phyloP scores from a whole-genome alignment of 2,329 filamentous ascomycete species.

The Fusarium subtropicale region DNA sequence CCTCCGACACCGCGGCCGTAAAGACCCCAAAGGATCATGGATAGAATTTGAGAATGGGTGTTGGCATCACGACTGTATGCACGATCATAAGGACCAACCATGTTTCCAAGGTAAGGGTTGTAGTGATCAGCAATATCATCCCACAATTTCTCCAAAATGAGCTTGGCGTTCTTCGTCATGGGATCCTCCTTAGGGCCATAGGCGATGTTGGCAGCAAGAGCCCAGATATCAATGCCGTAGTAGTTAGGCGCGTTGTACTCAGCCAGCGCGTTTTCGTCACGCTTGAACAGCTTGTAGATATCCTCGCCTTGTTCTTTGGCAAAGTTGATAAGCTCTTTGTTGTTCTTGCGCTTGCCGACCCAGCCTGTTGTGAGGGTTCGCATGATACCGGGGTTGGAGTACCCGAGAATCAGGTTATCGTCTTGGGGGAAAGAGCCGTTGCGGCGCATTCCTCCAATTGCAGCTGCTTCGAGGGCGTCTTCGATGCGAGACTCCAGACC shows the following conservation, averaged over 20 bases:
- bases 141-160: conserved; percentile 36
- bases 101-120: conserved; percentile 40
- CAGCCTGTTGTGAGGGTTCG: conserved; percentile 55
- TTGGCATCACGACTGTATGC: conserved; percentile 43
- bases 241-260: conserved; percentile 24
- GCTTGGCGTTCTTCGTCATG: conserved; percentile 19
- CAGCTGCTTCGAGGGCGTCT: conserved; percentile 9
- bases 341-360: conserved; percentile 55
- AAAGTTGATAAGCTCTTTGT: conserved; percentile 53
- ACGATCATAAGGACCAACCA: conserved; percentile 42
- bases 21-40: conserved; percentile 19
- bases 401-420: conserved; percentile 47
- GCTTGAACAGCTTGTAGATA: conserved; percentile 48
- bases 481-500: conserved; percentile 14
- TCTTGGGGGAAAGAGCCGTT: conserved; percentile 9
- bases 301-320: conserved; percentile 51
- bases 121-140: conserved; percentile 39
- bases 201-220: conserved; percentile 13
- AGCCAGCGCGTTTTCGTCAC: not conserved
- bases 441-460: conserved; percentile 22
- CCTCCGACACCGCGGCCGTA: conserved; percentile 11
- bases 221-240: conserved; percentile 21
- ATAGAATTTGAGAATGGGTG: conserved; percentile 21
- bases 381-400: conserved; percentile 58
- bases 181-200: conserved; percentile 19